Base-by-base conservation (phyloP, 129 eudicot species). In the Erigeron canadensis region DNA sequence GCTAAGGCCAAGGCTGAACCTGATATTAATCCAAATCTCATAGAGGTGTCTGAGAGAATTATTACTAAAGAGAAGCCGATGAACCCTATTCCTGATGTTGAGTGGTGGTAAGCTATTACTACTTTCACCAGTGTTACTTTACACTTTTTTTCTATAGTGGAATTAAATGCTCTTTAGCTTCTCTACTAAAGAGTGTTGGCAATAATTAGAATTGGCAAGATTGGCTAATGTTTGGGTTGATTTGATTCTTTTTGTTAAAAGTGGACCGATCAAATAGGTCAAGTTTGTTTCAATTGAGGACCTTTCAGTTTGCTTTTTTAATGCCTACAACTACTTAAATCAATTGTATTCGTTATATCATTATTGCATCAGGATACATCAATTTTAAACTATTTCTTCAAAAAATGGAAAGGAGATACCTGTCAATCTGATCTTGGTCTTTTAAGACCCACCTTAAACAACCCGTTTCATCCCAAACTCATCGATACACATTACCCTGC, bases 1-100 rank as follows among this genome's bases (percentile, higher is more conserved):
- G 91, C 95, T 4, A 93, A 83, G 77, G 98, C 95, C n/a, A 93
- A 93, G 78, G 88, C 96, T 22, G 95, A 89, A 76, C 98, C 95
- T 45, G 91, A 87, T 66, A 89, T 89, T 48, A 89, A 93, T 79
- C 98, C 96, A 47, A 93, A 93, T 81, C 80, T 93, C 42, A 89
- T 93, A 54, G 98, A 89, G 81, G 89, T 89, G 8, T 78, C 91
- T 8, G 95, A 93, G 82, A 89, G 98, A 83, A 82, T 85, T 46
- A 55, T 81, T 45, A 80, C 80, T 38, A 93, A 93, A 80, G 95
- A 89, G 72, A 89, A 89, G 70, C 88, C 86, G 4, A 87, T 89
- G 83, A 96, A 92, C 37, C 83, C 85, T 44, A 93, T 93, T 78
- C 98, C 98, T 16, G 96, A 93, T 41, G 79, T 85, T 48, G 98